These are phyloP conservation scores for Floccularia luteovirens DNA, from an alignment of 768 basidiomycete genomes.

Conservation along the genomic window DNA sequence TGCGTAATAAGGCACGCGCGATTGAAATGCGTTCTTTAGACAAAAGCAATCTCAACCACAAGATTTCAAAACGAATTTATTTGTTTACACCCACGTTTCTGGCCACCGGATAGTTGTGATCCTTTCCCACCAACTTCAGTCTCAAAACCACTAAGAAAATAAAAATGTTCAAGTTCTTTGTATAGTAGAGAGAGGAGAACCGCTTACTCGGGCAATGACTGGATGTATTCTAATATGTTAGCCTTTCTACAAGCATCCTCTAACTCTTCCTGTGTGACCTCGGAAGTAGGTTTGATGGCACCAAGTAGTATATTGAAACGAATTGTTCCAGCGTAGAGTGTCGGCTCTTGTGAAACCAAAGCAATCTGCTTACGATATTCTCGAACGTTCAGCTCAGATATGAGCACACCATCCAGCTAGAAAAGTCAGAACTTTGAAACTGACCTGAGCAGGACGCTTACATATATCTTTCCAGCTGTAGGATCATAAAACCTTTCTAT, in stretches of 20 bases:
- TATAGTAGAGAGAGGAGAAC: background rate
- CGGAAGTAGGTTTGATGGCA: slow-evolving; percentile 54
- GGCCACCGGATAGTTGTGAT: slow-evolving; percentile 73
- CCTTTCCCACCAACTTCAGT: slow-evolving; percentile 82
- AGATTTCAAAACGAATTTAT: background rate
- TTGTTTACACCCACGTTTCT: slow-evolving; percentile 56
- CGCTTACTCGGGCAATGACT: slow-evolving; percentile 63
- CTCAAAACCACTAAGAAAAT: slow-evolving; percentile 52
- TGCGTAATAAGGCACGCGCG: slow-evolving; percentile 72
- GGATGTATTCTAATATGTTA: slow-evolving; percentile 80
- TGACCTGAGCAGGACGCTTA: slow-evolving; percentile 19
- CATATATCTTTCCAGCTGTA: slow-evolving; percentile 46
- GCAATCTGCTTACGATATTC: slow-evolving; percentile 77
- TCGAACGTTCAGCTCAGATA: slow-evolving; percentile 61
- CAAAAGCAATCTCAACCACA: background rate
- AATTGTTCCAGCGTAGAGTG: slow-evolving; percentile 72
- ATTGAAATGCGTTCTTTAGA: slow-evolving; percentile 52
- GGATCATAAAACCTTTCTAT: slow-evolving; percentile 73
- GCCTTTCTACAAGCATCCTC: slow-evolving; percentile 73
- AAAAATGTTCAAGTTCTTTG: slow-evolving; percentile 5
- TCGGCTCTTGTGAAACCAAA: slow-evolving; percentile 81
- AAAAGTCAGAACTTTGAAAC: slow-evolving; percentile 1
- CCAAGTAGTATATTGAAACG: slow-evolving; percentile 82
- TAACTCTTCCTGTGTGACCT: slow-evolving; percentile 75
- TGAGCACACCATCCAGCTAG: slow-evolving; percentile 56